A percentile compares a stretch with the other conserved stretches of the same genome.
Evolutionary conservation across 1,284 basidiomycete genomes (phyloP).

Genomic region (Papiliotrema nemorosa): DNA sequence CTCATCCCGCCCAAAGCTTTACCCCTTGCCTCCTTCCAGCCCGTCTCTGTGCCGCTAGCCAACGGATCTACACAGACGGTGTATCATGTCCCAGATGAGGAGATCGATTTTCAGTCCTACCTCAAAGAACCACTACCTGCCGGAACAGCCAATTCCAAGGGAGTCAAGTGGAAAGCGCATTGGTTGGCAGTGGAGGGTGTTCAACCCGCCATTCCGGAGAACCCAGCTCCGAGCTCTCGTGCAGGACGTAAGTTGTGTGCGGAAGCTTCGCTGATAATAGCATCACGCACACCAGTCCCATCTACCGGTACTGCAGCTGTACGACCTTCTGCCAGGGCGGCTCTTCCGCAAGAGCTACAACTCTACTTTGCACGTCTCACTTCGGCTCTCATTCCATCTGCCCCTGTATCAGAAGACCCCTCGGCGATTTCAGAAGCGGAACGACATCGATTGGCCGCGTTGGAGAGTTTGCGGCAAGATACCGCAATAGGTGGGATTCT

Average conservation of each 20-base stretch:
- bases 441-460: constrained; percentile 73
- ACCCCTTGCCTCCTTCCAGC: constrained; percentile 63
- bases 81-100: constrained; percentile 93
- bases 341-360: constrained; percentile 89
- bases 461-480: constrained; percentile 83
- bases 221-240: constrained; percentile 62
- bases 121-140: constrained; percentile 54
- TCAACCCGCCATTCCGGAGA: constrained; percentile 93
- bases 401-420: constrained; percentile 19
- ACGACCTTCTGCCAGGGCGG: constrained; percentile 67
- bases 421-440: constrained; percentile 39
- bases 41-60: constrained; percentile 42
- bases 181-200: constrained; percentile 99
- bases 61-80: constrained; percentile 55
- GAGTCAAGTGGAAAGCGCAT: constrained; percentile 62
- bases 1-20: constrained; percentile 45
- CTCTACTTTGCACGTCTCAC: constrained; percentile 93
- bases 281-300: constrained; percentile 24
- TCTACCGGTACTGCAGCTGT: constrained; percentile 41
- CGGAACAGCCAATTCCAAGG: constrained; percentile 37
- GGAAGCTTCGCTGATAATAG: constrained; percentile 10
- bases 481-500: constrained; percentile 91
- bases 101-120: constrained; percentile 92
- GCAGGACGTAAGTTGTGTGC: constrained; percentile 29
- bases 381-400: constrained; percentile 67